Percentiles rank a stretch among this genome's conserved stretches.
phyloP scores from a whole-genome alignment of 129 eudicot species.

The Escallonia rubra region DNA sequence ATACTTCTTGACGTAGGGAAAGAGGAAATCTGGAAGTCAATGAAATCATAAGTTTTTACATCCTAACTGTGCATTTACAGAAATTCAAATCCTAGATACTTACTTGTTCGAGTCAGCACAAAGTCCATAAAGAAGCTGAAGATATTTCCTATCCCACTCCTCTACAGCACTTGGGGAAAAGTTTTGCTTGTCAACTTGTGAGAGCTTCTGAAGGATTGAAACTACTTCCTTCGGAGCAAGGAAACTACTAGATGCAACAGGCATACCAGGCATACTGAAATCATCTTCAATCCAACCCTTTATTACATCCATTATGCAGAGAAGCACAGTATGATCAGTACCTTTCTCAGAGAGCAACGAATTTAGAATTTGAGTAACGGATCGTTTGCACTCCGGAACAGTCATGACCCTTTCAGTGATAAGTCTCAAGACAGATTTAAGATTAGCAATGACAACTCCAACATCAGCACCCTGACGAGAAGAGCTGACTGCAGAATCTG shows the following conservation, averaged over 20 bases:
- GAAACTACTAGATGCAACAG: constrained; percentile 49
- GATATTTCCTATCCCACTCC: constrained; percentile 93
- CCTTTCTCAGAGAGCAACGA: constrained; percentile 91
- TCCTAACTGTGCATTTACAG: background rate
- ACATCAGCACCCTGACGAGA: constrained; percentile 98
- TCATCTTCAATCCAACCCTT: constrained; percentile 94
- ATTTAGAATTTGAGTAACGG: constrained; percentile 65
- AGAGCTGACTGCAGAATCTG: constrained; percentile 91
- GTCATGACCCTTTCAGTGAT: constrained; percentile 88
- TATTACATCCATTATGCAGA: constrained; percentile 80
- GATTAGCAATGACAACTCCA: constrained; percentile 73
- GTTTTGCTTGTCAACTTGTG: constrained; percentile 89
- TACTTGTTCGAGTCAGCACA: constrained; percentile 94
- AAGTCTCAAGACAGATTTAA: constrained; percentile 76
- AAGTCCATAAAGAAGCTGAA: constrained; percentile 88
- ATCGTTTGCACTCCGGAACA: constrained; percentile 67
- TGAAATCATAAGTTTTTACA: constrained; percentile 4
- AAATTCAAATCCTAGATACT: constrained; percentile 1
- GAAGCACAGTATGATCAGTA: constrained; percentile 81
- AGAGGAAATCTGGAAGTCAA: constrained; percentile 59
- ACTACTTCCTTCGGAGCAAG: constrained; percentile 85
- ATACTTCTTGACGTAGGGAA: constrained; percentile 80
- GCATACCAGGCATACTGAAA: constrained; percentile 54
- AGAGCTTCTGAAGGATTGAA: constrained; percentile 88
- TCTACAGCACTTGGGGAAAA: constrained; percentile 55